Evolutionary conservation across 192 early-diverging fungal species (phyloP), one percentile per base, ranked within the genome.

Genomic region (Pilaira anomala): DNA sequence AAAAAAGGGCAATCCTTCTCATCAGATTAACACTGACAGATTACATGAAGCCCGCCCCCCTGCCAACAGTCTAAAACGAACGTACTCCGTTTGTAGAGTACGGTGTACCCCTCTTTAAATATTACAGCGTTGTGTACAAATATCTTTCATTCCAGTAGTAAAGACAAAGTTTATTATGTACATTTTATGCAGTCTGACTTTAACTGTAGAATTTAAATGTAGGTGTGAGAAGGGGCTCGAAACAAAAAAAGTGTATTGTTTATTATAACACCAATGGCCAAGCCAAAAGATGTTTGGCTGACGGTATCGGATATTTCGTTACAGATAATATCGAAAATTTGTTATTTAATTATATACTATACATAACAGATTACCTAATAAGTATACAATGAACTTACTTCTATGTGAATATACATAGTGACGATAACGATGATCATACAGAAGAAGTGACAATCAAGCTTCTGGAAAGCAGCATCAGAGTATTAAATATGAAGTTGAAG

Each of bases 371-470:
- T 44, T 44, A 12, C 42, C 42, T 44, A 44, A 7, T 44, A 44
- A 7, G 12, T 7, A 28, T 26, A 52, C 0, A 52, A 26, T 16
- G 14, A 16, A 52, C 3, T 52, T 3, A 29, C 6, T 52, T 52
- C 3, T 51, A 51, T 51, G 12, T 51, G 13, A 13, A 52, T 52
- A 29, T n/a, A n/a, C n/a, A n/a, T 52, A 52, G 50, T 3, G 50
- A 52, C 3, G 25, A 52, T 4, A 52, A 52, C 5, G 26, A 52
- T 6, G 19, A 25, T 1, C 26, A 52, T 1, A 16, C 50, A 13
- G 8, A 52, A 16, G 50, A 52, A 1, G 50, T 26, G 3, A 52
- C 13, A 0, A 14, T 52, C 0, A 25, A 52, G 24, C 24, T 52
- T 16, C 4, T 52, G 0, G 50, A 52, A 28, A 26, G 50, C 1